phyloP scores from a whole-genome alignment of 495 filamentous ascomycete genomes.

The Durotheca rogersii region DNA sequence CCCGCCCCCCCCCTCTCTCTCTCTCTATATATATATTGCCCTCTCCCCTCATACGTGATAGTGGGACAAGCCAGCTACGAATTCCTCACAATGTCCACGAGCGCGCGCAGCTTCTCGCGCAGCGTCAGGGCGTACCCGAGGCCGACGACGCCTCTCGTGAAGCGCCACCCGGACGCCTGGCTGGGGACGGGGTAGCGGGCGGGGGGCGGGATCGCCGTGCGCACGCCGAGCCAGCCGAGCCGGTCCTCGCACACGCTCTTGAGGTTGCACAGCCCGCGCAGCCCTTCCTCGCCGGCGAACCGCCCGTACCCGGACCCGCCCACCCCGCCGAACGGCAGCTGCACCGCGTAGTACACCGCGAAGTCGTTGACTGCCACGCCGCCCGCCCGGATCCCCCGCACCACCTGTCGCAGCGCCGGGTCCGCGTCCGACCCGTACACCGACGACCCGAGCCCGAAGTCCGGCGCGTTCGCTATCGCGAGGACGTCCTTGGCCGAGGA shows the following conservation, averaged over 20 bases:
- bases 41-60: too few species aligned
- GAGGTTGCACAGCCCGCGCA: slow-evolving; percentile 78
- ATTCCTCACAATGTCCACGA: slow-evolving; percentile 47
- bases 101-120: slow-evolving; percentile 39
- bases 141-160: slow-evolving; percentile 56
- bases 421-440: slow-evolving; percentile 70
- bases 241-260: slow-evolving; percentile 84
- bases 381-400: slow-evolving; percentile 70
- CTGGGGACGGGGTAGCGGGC: slow-evolving; percentile 76
- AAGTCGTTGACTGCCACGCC: slow-evolving; percentile 97
- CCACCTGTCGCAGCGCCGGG: slow-evolving; percentile 48
- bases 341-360: slow-evolving; percentile 84
- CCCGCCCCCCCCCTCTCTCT: not conserved
- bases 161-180: slow-evolving; percentile 55
- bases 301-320: slow-evolving; percentile 87
- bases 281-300: slow-evolving; percentile 88
- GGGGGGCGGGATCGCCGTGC: slow-evolving; percentile 74
- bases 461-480: slow-evolving; percentile 70
- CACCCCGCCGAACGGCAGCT: slow-evolving; percentile 89
- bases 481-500: slow-evolving; percentile 60
- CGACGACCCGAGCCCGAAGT: slow-evolving; percentile 75
- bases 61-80: slow-evolving; percentile 23
- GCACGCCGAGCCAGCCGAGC: slow-evolving; percentile 57
- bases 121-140: slow-evolving; percentile 52
- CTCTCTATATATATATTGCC: not conserved